phyloP scores from a whole-genome alignment of 371 early-diverging fungal species.

The Mucor circinelloides region DNA sequence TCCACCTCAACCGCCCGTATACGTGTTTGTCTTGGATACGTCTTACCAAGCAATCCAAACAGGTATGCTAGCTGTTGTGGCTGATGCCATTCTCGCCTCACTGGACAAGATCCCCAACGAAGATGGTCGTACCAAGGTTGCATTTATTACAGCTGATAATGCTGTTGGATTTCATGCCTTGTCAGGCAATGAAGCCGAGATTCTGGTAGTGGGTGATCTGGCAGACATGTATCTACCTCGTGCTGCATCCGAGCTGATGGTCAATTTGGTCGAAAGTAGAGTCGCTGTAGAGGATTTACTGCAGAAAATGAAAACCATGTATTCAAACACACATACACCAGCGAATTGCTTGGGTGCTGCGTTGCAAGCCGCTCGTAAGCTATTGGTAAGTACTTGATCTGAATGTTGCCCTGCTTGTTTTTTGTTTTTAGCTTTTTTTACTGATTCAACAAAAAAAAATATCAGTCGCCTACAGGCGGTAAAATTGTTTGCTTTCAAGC shows the following conservation, averaged over 20 bases:
- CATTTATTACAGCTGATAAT: conserved; percentile 89
- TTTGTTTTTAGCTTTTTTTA: too few species aligned
- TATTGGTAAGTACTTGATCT: conserved; percentile 59
- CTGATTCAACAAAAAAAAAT: not conserved
- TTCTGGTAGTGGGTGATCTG: conserved; percentile 90
- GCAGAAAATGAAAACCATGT: conserved; percentile 66
- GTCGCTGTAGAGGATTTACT: conserved; percentile 26
- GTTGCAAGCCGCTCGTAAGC: conserved; percentile 84
- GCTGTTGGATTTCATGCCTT: conserved; percentile 91
- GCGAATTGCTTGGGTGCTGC: conserved; percentile 86
- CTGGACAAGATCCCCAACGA: conserved; percentile 88
- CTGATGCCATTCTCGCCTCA: conserved; percentile 79
- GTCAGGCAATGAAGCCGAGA: conserved; percentile 79
- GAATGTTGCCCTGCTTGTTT: not conserved
- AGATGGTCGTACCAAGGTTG: conserved; percentile 87
- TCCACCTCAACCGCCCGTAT: conserved; percentile 94
- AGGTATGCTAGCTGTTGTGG: conserved; percentile 72
- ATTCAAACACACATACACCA: conserved; percentile 73
- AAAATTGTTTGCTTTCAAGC: conserved; percentile 88
- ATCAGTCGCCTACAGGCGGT: conserved; percentile 78
- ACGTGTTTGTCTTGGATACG: conserved; percentile 93
- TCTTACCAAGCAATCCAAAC: conserved; percentile 85
- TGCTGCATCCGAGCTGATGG: conserved; percentile 80
- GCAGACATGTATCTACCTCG: conserved; percentile 89
- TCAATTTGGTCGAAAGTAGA: conserved; percentile 76